Evolutionary conservation across 768 basidiomycete species (phyloP), one percentile per base, ranked within the genome.

Genomic region (Kwoniella shandongensis): DNA sequence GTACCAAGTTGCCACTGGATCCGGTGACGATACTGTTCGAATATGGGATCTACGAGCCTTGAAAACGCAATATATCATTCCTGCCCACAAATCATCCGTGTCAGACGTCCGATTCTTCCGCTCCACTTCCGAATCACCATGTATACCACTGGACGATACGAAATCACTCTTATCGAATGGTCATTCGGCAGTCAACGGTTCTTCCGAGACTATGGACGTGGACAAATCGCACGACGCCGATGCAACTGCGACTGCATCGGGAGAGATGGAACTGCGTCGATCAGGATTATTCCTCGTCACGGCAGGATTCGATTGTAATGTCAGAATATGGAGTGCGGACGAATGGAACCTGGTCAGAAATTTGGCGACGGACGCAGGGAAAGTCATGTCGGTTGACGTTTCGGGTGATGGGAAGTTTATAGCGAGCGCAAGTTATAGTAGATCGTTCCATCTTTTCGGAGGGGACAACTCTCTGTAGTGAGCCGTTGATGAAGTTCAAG

Each of bases 31-130:
- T 73, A 96, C 96, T 0, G 88, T 99, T 70, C 88, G 93, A 45
- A 90, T 98, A 81, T 99, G 96, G 96, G 96, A 99, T 78, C 85
- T 98, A 80, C 87, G 96, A 36, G 88, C 89, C 15, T 82, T 96
- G 29, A 91, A 87, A 65, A 86, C 91, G n/a, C 79, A 92, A 11
- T 91, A 96, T 77, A 97, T 91, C 39, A 96, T 98, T 65, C 93
- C 94, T 1, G 96, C 92, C 0, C 96, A 99, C 79, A 83, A 87
- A 32, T 92, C 89, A 52, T 94, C 93, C 73, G 88, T 98, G 49
- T 88, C 93, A 15, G 96, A 99, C 69, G 83, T 99, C 41, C 87
- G 89, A 27, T 99, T 98, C 81, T 98, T 93, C 84, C 83, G 86
- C 44, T 66, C 75, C 1, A 60, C 71, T 8, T 54, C 46, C 15